Conservation (phyloP, 2,329 filamentous ascomycete genomes). For the Dendryphion nanum region DNA sequence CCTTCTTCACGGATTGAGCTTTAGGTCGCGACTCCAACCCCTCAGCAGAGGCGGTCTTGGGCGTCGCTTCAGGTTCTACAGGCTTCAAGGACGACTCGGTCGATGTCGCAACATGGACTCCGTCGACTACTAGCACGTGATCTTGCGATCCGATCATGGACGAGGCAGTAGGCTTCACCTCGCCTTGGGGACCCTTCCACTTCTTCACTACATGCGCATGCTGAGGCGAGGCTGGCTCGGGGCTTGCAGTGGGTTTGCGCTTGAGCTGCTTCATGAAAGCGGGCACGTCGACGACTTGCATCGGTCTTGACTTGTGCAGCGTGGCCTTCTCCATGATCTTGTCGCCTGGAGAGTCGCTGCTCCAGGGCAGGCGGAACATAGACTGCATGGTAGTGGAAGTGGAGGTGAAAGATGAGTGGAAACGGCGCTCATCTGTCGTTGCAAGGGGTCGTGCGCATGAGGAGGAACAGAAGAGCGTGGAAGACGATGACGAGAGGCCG, state of each 20-base stretch:
- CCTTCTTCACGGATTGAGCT: constrained; percentile 28
- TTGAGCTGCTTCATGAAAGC: constrained; percentile 53
- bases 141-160: constrained; percentile 12
- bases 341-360: constrained; percentile 42
- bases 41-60: constrained; percentile 21
- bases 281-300: constrained; percentile 48
- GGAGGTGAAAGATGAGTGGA: constrained; percentile 32
- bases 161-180: constrained; percentile 24
- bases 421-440: constrained; percentile 40
- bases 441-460: constrained; percentile 30
- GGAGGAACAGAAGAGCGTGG: neutral
- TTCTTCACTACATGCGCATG: constrained; percentile 39
- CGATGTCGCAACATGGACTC: constrained; percentile 13
- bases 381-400: constrained; percentile 46
- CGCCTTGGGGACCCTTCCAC: constrained; percentile 36
- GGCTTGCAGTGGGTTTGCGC: constrained; percentile 56
- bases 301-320: constrained; percentile 42
- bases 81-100: constrained; percentile 13
- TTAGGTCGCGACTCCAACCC: constrained; percentile 25
- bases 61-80: constrained; percentile 15
- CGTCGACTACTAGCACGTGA: constrained; percentile 14
- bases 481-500: neutral
- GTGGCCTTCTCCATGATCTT: constrained; percentile 45
- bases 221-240: constrained; percentile 36
- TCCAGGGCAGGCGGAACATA: constrained; percentile 53